Evolutionary conservation across 2,329 filamentous ascomycete genomes (phyloP).

Genomic region (Diplodia mutila): DNA sequence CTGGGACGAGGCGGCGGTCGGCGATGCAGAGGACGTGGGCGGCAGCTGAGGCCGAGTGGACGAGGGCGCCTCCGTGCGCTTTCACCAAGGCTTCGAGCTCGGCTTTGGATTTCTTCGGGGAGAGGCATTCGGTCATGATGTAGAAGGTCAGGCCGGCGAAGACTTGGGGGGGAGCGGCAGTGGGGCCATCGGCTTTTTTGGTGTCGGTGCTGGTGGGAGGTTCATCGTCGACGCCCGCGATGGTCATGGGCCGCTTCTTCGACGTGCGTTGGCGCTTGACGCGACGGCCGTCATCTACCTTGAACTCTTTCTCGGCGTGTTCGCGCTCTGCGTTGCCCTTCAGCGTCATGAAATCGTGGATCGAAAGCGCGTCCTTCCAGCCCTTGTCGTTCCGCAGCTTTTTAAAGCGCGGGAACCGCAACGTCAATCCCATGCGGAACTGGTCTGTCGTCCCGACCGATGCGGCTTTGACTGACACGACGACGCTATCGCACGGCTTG

Average conservation of each 20-base stretch:
- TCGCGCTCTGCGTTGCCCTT: conserved; percentile 72
- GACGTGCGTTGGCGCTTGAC: conserved; percentile 63
- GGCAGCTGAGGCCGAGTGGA: conserved; percentile 69
- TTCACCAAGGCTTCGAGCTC: conserved; percentile 83
- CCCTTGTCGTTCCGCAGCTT: conserved; percentile 77
- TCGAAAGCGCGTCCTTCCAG: conserved; percentile 79
- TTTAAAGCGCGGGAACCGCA: conserved; percentile 91
- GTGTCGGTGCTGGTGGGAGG: conserved; percentile 54
- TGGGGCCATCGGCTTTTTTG: conserved; percentile 41
- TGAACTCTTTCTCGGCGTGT: conserved; percentile 72
- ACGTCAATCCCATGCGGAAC: conserved; percentile 75
- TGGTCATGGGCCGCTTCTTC: conserved; percentile 70
- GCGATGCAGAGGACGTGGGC: conserved; percentile 72
- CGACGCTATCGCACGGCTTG: conserved; percentile 81
- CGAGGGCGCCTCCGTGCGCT: conserved; percentile 77
- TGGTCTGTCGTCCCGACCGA: conserved; percentile 74
- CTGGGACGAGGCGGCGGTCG: conserved; percentile 78
- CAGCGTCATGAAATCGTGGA: conserved; percentile 76
- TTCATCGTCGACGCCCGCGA: conserved; percentile 70
- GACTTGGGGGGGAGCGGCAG: conserved; percentile 62
- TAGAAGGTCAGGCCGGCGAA: conserved; percentile 80
- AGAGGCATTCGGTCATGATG: conserved; percentile 74
- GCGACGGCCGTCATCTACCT: conserved; percentile 69
- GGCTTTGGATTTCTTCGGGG: conserved; percentile 76
- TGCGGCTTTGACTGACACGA: conserved; percentile 86